These are phyloP conservation scores for Microbotryum violaceum DNA, from an alignment of 1,284 basidiomycete genomes.

Conservation along the genomic window DNA sequence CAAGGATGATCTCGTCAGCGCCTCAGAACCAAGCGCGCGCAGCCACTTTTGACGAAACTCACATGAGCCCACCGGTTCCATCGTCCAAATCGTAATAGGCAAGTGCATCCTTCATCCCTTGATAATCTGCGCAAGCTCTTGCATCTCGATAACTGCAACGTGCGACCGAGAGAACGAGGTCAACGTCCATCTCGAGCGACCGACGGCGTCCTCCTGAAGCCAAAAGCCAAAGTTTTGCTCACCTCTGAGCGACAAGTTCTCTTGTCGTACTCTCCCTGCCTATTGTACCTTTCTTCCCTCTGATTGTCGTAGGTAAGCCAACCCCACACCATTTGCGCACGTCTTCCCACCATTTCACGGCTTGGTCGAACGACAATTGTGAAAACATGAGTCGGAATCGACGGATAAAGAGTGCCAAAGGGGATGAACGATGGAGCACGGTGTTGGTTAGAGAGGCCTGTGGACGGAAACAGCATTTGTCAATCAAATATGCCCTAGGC, in stretches of 20 bases:
- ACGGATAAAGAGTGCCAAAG: conserved; percentile 26
- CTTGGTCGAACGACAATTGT: conserved; percentile 11
- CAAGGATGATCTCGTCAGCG: no score
- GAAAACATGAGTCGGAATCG: conserved; percentile 14
- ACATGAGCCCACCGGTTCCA: background rate
- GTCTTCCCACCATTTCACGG: conserved; percentile 7
- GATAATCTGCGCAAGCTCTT: conserved; percentile 4
- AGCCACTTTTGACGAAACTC: no score
- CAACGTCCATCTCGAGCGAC: background rate
- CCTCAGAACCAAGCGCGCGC: no score
- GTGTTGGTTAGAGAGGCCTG: conserved; percentile 2
- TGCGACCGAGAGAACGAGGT: background rate
- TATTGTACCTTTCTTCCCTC: background rate
- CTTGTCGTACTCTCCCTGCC: background rate
- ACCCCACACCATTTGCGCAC: conserved; percentile 6
- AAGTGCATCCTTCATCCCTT: conserved; percentile 1
- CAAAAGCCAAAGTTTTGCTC: no score
- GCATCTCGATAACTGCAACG: conserved; percentile 6
- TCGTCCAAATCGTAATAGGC: conserved; percentile 4
- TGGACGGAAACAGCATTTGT: no score
- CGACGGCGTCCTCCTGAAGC: background rate
- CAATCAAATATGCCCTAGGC: no score
- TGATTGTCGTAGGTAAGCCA: background rate
- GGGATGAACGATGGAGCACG: conserved; percentile 28
- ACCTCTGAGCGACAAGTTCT: no score